phyloP scores from a whole-genome alignment of 306 rosid species.

The Potentilla sterilis region DNA sequence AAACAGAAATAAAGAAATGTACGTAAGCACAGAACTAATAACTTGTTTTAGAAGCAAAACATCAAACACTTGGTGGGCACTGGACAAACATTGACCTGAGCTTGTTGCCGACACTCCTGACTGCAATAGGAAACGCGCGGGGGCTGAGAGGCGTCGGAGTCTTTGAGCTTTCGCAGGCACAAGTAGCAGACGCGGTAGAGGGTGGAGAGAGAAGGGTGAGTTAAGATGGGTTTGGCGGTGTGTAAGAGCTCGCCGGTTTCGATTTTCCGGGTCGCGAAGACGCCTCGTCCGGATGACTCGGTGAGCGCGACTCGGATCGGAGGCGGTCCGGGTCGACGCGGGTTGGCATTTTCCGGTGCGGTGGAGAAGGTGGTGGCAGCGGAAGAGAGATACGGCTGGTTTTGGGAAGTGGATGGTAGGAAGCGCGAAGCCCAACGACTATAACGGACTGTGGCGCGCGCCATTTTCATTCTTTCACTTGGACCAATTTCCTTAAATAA shows the following conservation, averaged over 20 bases:
- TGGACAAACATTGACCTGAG: conserved; percentile 34
- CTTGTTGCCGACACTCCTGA: conserved; percentile 42
- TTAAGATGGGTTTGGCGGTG: conserved; percentile 64
- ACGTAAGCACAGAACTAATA: not conserved
- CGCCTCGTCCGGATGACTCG: conserved; percentile 70
- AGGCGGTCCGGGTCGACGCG: conserved; percentile 46
- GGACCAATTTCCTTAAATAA: no score
- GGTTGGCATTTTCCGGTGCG: conserved; percentile 2
- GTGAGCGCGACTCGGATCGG: conserved; percentile 74
- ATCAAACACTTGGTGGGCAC: conserved; percentile 37
- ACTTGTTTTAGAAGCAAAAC: conserved; percentile 26
- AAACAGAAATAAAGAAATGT: not conserved
- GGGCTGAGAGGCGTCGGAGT: conserved; percentile 9
- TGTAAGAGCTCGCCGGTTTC: conserved; percentile 71
- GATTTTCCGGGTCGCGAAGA: conserved; percentile 73
- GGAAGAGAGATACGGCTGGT: conserved; percentile 12
- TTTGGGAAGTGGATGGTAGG: conserved; percentile 13
- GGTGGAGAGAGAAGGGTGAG: conserved; percentile 58
- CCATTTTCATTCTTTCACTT: not conserved
- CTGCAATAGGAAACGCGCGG: conserved; percentile 46
- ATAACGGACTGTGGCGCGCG: conserved; percentile 16
- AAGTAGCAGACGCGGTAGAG: conserved; percentile 50
- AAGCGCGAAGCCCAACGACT: conserved; percentile 39
- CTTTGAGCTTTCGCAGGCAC: conserved; percentile 53
- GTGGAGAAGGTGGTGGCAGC: conserved; percentile 21